Percentiles rank a stretch among this genome's conserved stretches.
Conservation (phyloP, 164 flowering plant genomes). For the Liquidambar formosana region DNA sequence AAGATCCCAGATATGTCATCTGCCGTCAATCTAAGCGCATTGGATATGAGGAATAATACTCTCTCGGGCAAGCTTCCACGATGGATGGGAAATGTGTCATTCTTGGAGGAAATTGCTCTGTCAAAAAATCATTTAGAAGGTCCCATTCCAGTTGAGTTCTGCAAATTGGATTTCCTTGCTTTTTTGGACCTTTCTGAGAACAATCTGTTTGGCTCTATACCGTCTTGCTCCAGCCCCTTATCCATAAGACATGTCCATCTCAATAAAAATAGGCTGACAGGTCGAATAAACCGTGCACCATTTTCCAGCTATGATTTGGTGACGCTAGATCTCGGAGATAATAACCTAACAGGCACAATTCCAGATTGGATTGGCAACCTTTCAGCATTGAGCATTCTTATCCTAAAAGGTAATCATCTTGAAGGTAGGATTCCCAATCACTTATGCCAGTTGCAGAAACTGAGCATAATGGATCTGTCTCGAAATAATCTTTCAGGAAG, state of each 20-base stretch:
- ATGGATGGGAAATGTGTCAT: neutral
- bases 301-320: too few species aligned
- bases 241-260: too few species aligned
- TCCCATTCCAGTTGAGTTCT: too few species aligned
- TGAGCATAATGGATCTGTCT: conserved; percentile 21
- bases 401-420: conserved; percentile 8
- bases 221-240: too few species aligned
- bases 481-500: conserved; percentile 15
- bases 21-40: neutral
- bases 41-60: neutral
- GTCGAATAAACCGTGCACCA: too few species aligned
- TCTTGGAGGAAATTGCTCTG: too few species aligned
- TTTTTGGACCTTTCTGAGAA: too few species aligned
- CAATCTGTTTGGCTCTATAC: too few species aligned
- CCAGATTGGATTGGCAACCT: neutral
- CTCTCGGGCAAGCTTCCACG: neutral
- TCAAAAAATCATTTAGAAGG: too few species aligned
- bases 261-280: too few species aligned
- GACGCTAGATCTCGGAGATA: neutral
- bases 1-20: neutral
- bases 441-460: conserved; percentile 4
- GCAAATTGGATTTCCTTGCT: too few species aligned
- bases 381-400: neutral
- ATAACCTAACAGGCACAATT: neutral
- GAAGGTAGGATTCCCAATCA: conserved; percentile 14